Conservation (phyloP, 129 eudicot genomes). For the Cynara cardunculus region DNA sequence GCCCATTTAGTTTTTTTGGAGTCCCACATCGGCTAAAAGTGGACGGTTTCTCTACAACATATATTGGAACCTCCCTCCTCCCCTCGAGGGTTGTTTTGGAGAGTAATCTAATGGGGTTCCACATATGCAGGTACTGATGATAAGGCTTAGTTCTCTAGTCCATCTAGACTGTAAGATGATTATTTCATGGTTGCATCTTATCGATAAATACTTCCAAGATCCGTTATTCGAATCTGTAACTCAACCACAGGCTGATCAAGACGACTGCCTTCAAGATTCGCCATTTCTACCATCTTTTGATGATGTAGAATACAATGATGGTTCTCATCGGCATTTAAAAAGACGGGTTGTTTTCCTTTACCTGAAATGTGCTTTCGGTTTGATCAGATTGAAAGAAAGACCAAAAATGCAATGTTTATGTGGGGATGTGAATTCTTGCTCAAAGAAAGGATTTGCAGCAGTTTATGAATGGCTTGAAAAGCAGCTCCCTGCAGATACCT, state of each 20-base stretch:
- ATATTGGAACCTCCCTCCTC: too few species aligned
- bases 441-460: conserved; percentile 46
- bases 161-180: conserved; percentile 26
- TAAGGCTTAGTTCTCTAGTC: conserved; percentile 46
- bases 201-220: conserved; percentile 51
- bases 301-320: conserved; percentile 13
- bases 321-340: conserved; percentile 58
- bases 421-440: conserved; percentile 25
- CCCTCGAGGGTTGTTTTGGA: too few species aligned
- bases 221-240: conserved; percentile 45
- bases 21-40: too few species aligned
- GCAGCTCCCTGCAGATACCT: conserved; percentile 43
- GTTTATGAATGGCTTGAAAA: conserved; percentile 55
- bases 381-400: conserved; percentile 31
- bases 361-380: conserved; percentile 52
- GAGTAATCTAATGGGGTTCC: too few species aligned
- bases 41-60: too few species aligned
- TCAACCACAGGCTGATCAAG: conserved; percentile 23
- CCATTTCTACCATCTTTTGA: conserved; percentile 44
- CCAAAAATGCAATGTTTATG: conserved; percentile 30
- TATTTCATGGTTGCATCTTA: conserved; percentile 57
- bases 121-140: conserved; percentile 74
- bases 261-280: conserved; percentile 57
- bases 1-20: too few species aligned
- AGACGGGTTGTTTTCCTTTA: conserved; percentile 66